phyloP scores from a whole-genome alignment of 1,284 basidiomycete species.

The Ceratobasidium sp. region DNA sequence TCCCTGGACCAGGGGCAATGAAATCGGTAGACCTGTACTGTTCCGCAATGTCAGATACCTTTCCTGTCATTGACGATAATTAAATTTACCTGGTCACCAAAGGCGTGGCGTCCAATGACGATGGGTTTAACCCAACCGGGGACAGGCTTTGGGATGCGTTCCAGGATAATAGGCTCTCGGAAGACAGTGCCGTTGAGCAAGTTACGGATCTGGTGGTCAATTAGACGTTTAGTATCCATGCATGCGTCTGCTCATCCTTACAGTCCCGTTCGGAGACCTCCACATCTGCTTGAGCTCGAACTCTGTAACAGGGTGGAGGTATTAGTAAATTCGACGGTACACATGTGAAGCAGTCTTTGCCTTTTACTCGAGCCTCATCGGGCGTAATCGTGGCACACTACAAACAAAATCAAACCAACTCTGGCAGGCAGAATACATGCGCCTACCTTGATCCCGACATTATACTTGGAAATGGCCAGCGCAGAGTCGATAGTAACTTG shows the following conservation, averaged over 20 bases:
- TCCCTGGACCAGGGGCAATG: slow-evolving; percentile 85
- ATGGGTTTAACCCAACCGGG: slow-evolving; percentile 98
- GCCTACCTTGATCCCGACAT: slow-evolving; percentile 81
- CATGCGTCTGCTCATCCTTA: slow-evolving; percentile 50
- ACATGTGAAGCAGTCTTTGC: slow-evolving; percentile 47
- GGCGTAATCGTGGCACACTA: slow-evolving; percentile 97
- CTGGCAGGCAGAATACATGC: background rate
- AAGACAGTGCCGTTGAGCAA: slow-evolving; percentile 98
- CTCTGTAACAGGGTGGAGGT: slow-evolving; percentile 54
- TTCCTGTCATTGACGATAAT: background rate
- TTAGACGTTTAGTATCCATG: background rate
- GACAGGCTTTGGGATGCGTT: slow-evolving; percentile 89
- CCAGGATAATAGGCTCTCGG: slow-evolving; percentile 95
- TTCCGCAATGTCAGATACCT: background rate
- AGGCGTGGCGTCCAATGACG: slow-evolving; percentile 95
- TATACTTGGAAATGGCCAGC: slow-evolving; percentile 87
- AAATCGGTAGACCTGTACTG: slow-evolving; percentile 92
- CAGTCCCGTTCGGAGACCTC: slow-evolving; percentile 93
- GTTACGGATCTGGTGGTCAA: slow-evolving; percentile 79
- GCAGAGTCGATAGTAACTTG: slow-evolving; percentile 93
- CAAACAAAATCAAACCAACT: slow-evolving; percentile 32
- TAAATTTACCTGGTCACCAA: slow-evolving; percentile 83
- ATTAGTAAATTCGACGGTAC: slow-evolving; percentile 45
- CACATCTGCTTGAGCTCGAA: slow-evolving; percentile 99
- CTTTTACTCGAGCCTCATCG: slow-evolving; percentile 89